Conservation (phyloP, 306 rosid genomes). For the Cicer cuneatum region DNA sequence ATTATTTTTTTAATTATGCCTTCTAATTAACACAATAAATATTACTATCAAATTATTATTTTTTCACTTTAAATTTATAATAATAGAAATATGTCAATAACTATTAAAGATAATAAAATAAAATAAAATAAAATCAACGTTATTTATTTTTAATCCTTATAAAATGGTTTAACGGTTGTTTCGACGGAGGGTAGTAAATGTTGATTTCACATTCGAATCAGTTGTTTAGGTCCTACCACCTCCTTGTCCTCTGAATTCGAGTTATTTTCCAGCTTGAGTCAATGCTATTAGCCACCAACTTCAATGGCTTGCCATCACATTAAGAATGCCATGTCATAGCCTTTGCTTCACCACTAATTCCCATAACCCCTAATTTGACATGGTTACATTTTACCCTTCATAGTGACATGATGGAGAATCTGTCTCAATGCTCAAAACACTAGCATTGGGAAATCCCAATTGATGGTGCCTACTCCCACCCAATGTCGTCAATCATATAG, state of each 20-base stretch:
- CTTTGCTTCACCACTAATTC: too few species aligned
- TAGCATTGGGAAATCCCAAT: slow-evolving; percentile 30
- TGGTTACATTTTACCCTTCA: neutral
- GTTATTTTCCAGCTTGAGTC: neutral
- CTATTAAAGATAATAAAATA: too few species aligned
- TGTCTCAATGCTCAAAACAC: slow-evolving; percentile 9
- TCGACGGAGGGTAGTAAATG: neutral
- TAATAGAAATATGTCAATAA: too few species aligned
- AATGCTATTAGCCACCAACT: slow-evolving; percentile 1
- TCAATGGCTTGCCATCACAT: neutral
- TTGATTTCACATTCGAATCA: neutral
- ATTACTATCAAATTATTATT: too few species aligned
- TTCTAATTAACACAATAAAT: too few species aligned
- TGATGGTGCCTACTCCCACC: slow-evolving; percentile 28
- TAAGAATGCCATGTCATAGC: too few species aligned
- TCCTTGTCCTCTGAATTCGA: neutral
- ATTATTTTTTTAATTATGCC: too few species aligned
- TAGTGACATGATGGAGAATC: slow-evolving; percentile 25
- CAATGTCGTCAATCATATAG: slow-evolving; percentile 8
- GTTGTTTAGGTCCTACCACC: neutral
- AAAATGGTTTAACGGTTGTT: too few species aligned
- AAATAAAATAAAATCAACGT: too few species aligned
- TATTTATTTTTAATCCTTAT: too few species aligned
- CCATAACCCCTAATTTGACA: neutral
- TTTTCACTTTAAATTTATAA: too few species aligned